These are phyloP conservation scores for Oryza officinalis DNA, from an alignment of 176 grass and related monocot species.

Conservation along the genomic window DNA sequence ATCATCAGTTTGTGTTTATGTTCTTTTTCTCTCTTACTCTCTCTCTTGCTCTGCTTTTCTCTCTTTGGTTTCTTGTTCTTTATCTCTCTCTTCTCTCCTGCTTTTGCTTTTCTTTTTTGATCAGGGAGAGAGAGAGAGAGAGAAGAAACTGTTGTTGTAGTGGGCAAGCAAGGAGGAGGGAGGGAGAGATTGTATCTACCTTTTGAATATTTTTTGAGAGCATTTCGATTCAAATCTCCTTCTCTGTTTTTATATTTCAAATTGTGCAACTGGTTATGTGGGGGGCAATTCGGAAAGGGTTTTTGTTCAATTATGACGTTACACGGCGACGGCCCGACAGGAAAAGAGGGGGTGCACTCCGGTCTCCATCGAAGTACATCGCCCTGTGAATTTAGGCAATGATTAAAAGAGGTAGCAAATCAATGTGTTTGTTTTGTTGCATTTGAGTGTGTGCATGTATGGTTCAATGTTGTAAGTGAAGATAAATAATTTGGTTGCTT, in stretches of 20 bases:
- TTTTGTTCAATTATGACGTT: conserved; percentile 10
- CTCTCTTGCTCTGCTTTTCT: conserved; percentile 15
- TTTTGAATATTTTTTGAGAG: conserved; percentile 22
- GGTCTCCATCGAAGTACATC: conserved; percentile 34
- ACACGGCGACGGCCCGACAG: conserved; percentile 26
- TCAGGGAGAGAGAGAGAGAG: conserved; percentile 37
- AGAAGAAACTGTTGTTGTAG: conserved; percentile 45
- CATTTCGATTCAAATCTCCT: not conserved
- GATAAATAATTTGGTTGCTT: not conserved
- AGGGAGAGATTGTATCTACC: not conserved
- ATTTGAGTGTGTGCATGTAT: not conserved
- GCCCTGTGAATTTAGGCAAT: conserved; percentile 40
- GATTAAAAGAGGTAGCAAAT: conserved; percentile 34
- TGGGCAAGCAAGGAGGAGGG: conserved; percentile 35
- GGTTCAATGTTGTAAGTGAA: not conserved
- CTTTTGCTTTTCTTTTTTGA: conserved; percentile 54
- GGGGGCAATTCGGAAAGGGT: not conserved
- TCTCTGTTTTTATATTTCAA: not conserved
- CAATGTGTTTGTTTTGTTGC: not conserved
- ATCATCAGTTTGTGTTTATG: conserved; percentile 20
- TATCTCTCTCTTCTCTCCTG: not conserved
- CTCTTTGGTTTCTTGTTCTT: conserved; percentile 3
- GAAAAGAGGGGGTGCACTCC: conserved; percentile 42
- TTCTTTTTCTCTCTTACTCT: not conserved
- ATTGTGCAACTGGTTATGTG: not conserved